These are phyloP conservation scores for Lipomyces yamanashiensis DNA, from an alignment of 805 yeast species.

Conservation along the genomic window DNA sequence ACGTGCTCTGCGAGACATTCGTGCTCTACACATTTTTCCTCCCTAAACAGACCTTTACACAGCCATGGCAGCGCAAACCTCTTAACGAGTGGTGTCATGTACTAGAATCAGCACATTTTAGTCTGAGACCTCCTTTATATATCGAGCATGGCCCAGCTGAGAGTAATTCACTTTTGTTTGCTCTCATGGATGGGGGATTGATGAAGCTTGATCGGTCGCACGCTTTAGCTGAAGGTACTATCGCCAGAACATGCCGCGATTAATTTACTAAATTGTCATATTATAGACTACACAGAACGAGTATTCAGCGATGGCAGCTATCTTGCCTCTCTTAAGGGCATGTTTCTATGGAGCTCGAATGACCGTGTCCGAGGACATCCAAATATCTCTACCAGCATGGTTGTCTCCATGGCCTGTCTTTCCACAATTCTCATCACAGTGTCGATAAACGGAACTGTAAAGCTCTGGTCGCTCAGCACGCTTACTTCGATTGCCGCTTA, in stretches of 20 bases:
- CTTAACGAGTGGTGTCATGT: slow-evolving; percentile 33
- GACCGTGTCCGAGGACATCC: slow-evolving; percentile 52
- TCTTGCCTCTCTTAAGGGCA: slow-evolving; percentile 46
- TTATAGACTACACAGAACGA: slow-evolving; percentile 31
- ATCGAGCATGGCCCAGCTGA: slow-evolving; percentile 53
- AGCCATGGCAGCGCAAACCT: slow-evolving; percentile 24
- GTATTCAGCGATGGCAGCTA: slow-evolving; percentile 60
- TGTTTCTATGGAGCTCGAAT: slow-evolving; percentile 44
- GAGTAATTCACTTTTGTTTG: slow-evolving; percentile 53
- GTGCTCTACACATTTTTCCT: slow-evolving; percentile 24
- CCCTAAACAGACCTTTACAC: slow-evolving; percentile 4
- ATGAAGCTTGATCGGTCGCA: slow-evolving; percentile 45
- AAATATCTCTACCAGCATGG: slow-evolving; percentile 47
- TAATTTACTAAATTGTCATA: background rate
- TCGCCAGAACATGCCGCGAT: no score
- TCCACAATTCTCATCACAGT: slow-evolving; percentile 52
- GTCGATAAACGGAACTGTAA: slow-evolving; percentile 58
- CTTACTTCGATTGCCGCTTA: slow-evolving; percentile 43
- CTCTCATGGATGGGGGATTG: slow-evolving; percentile 79
- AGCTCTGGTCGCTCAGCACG: slow-evolving; percentile 61
- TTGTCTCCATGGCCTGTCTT: slow-evolving; percentile 44
- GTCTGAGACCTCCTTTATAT: slow-evolving; percentile 59
- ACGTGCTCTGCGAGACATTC: slow-evolving; percentile 25
- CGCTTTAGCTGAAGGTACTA: slow-evolving; percentile 39
- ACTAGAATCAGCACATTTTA: slow-evolving; percentile 48